These are phyloP conservation scores for Eremomyces bilateralis DNA, from an alignment of 495 filamentous ascomycete genomes.

Conservation along the genomic window DNA sequence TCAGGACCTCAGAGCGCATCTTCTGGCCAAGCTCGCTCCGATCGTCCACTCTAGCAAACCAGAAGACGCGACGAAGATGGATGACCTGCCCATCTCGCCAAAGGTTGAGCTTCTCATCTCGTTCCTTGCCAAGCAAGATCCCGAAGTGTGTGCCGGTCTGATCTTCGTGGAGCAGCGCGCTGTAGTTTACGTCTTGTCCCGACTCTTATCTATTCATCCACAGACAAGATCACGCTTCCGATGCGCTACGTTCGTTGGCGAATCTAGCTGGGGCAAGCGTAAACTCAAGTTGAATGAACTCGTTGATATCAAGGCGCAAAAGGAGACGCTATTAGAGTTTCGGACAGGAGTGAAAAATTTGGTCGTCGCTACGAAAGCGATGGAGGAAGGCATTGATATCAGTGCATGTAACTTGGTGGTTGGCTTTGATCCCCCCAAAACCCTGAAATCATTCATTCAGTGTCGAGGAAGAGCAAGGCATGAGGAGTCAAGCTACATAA, in stretches of 20 bases:
- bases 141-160: constrained; percentile 37
- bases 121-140: constrained; percentile 25
- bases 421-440: constrained; percentile 58
- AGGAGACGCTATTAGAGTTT: constrained; percentile 44
- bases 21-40: too few species aligned
- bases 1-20: constrained; percentile 7
- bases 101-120: constrained; percentile 25
- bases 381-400: constrained; percentile 87
- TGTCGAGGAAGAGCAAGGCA: constrained; percentile 66
- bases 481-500: constrained; percentile 42
- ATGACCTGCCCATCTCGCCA: too few species aligned
- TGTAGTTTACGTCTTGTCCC: constrained; percentile 41
- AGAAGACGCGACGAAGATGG: too few species aligned
- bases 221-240: constrained; percentile 31
- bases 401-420: constrained; percentile 68
- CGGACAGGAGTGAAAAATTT: constrained; percentile 48
- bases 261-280: constrained; percentile 28
- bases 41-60: too few species aligned
- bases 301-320: constrained; percentile 32
- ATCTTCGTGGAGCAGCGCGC: constrained; percentile 61
- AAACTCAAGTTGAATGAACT: constrained; percentile 26
- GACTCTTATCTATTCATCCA: constrained; percentile 42
- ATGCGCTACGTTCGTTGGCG: constrained; percentile 52
- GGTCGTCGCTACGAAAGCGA: constrained; percentile 59
- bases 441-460: constrained; percentile 75